A percentile compares a stretch with the other conserved stretches of the same genome.
Conservation (phyloP, 768 basidiomycete species). For the Wakefieldia striispora region DNA sequence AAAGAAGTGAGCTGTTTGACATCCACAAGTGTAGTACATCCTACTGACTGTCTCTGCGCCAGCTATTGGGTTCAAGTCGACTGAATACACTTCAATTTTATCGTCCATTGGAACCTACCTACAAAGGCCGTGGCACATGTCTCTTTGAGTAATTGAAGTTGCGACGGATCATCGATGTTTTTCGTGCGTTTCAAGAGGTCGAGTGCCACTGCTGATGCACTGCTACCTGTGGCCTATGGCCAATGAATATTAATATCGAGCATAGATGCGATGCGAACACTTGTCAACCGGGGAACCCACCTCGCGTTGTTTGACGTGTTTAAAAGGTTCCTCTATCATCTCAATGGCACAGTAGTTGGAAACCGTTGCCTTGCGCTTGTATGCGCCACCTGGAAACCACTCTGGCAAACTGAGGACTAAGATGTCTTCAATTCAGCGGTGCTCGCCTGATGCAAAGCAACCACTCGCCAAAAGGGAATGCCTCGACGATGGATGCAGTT, state of each 20-base stretch:
- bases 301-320: conserved; percentile 12
- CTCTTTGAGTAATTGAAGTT: conserved; percentile 10
- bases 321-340: conserved; percentile 18
- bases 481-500: conserved; percentile 9
- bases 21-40: not conserved
- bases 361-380: conserved; percentile 23
- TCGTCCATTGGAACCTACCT: conserved; percentile 11
- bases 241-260: not conserved
- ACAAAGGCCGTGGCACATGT: conserved; percentile 11
- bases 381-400: conserved; percentile 25
- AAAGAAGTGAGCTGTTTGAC: not conserved
- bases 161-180: conserved; percentile 4
- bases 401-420: conserved; percentile 23
- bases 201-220: conserved; percentile 10
- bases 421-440: not conserved
- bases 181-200: conserved; percentile 5
- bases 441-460: not conserved
- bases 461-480: conserved; percentile 24
- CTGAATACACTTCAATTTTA: not conserved
- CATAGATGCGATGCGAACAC: not conserved
- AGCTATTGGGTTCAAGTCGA: conserved; percentile 6
- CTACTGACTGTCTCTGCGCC: conserved; percentile 19
- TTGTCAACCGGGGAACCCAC: conserved; percentile 1
- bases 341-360: conserved; percentile 3
- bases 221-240: conserved; percentile 11